Evolutionary conservation across 495 filamentous ascomycete species (phyloP).

Genomic region (Penicillium silybi): DNA sequence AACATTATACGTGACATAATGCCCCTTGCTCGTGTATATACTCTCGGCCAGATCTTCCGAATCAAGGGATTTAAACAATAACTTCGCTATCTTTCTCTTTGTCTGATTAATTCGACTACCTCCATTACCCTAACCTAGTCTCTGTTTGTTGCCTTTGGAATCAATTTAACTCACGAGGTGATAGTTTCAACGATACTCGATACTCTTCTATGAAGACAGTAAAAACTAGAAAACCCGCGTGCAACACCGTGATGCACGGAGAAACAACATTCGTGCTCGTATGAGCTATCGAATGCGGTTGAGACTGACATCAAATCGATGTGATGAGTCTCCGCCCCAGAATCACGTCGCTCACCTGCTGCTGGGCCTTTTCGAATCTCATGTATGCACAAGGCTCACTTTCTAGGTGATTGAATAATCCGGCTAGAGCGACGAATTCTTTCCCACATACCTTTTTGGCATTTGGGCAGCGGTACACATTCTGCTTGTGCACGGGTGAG

Average conservation of each 20-base stretch:
- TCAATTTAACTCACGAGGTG: not conserved
- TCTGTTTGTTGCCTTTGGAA: not conserved
- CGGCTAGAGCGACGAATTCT: constrained; percentile 46
- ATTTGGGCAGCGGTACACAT: constrained; percentile 54
- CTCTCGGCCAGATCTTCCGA: too few species aligned
- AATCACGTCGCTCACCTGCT: not conserved
- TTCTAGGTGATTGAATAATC: constrained; percentile 52
- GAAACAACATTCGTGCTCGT: not conserved
- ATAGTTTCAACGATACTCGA: not conserved
- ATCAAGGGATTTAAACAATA: too few species aligned
- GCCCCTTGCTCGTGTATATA: too few species aligned
- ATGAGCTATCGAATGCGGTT: not conserved
- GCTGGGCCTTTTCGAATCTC: constrained; percentile 41
- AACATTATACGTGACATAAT: too few species aligned
- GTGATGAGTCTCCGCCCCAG: not conserved
- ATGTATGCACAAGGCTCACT: constrained; percentile 50
- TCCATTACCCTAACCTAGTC: not conserved
- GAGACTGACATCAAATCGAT: not conserved
- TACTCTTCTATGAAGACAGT: not conserved
- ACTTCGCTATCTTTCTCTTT: too few species aligned
- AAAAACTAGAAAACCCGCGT: not conserved
- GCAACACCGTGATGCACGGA: too few species aligned
- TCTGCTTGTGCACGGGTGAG: constrained; percentile 38
- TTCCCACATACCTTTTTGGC: constrained; percentile 26
- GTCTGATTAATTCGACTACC: too few species aligned